These are phyloP conservation scores for Puccinia triticina DNA, from an alignment of 1,284 basidiomycete genomes.

Conservation along the genomic window DNA sequence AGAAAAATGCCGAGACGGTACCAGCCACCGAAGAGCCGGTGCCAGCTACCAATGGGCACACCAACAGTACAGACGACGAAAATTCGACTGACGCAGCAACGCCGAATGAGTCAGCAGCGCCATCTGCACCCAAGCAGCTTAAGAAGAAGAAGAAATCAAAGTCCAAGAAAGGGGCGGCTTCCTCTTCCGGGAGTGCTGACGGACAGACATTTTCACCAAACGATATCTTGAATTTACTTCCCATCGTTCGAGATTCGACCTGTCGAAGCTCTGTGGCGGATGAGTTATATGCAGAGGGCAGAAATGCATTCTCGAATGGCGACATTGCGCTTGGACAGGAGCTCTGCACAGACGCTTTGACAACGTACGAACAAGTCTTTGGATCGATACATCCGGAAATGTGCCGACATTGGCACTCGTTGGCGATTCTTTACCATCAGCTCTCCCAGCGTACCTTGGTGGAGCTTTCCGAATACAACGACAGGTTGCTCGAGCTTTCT, in stretches of 20 bases:
- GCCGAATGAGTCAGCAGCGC: conserved; percentile 6
- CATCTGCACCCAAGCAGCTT: conserved; percentile 53
- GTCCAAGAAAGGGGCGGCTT: conserved; percentile 59
- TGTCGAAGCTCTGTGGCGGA: conserved; percentile 63
- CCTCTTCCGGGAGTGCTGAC: conserved; percentile 54
- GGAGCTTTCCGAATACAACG: conserved; percentile 54
- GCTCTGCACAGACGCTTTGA: conserved; percentile 65
- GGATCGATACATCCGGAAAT: conserved; percentile 67
- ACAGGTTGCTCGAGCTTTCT: conserved; percentile 47
- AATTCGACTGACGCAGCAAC: conserved; percentile 44
- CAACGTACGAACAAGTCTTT: conserved; percentile 67
- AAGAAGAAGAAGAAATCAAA: conserved; percentile 60
- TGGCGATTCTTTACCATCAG: conserved; percentile 54
- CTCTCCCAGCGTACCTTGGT: conserved; percentile 52
- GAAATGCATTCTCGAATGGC: conserved; percentile 64
- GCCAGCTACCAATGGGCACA: conserved; percentile 16
- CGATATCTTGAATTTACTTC: conserved; percentile 65
- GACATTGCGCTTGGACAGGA: conserved; percentile 64
- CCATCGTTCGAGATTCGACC: conserved; percentile 65
- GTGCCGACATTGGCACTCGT: conserved; percentile 59
- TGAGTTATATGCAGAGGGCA: conserved; percentile 65
- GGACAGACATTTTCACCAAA: conserved; percentile 63
- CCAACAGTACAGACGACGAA: conserved; percentile 51
- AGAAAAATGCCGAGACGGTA: conserved; percentile 53
- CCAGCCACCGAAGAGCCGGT: conserved; percentile 41